These are phyloP conservation scores for Trichoderma sp. DNA, from an alignment of 2,329 filamentous ascomycete genomes.

Conservation along the genomic window DNA sequence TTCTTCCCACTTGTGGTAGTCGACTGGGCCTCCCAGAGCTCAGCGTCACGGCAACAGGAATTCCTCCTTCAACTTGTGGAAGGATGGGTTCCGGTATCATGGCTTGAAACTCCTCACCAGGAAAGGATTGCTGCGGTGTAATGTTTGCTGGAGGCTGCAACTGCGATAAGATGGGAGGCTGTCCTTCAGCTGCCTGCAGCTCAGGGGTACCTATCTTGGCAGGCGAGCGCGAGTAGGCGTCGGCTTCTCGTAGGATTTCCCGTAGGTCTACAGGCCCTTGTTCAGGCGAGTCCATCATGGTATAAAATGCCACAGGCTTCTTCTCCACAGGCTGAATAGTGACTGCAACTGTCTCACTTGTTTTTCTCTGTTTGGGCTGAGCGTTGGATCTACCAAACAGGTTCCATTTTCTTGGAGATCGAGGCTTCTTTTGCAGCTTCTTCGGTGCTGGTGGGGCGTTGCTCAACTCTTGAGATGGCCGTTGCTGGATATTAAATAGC, in stretches of 20 bases:
- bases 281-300: slow-evolving; percentile 64
- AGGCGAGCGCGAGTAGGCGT: slow-evolving; percentile 40
- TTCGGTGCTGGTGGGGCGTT: slow-evolving; percentile 46
- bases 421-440: slow-evolving; percentile 59
- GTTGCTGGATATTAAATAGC: slow-evolving; percentile 44
- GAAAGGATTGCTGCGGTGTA: not conserved
- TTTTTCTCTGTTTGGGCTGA: slow-evolving; percentile 43
- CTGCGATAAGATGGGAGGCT: not conserved
- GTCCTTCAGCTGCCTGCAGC: not conserved
- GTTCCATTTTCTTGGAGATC: slow-evolving; percentile 66
- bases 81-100: not conserved
- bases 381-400: slow-evolving; percentile 62
- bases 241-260: slow-evolving; percentile 56
- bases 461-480: slow-evolving; percentile 40
- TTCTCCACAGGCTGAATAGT: slow-evolving; percentile 54
- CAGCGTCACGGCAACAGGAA: slow-evolving; percentile 15
- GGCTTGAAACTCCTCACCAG: not conserved
- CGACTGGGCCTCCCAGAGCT: slow-evolving; percentile 53
- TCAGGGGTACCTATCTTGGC: slow-evolving; percentile 20
- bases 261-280: slow-evolving; percentile 48
- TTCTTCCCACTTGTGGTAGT: slow-evolving; percentile 80
- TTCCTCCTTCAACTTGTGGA: not conserved
- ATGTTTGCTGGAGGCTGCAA: not conserved
- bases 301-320: slow-evolving; percentile 62
- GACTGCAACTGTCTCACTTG: slow-evolving; percentile 48